phyloP scores from a whole-genome alignment of 257 asterid genomes.

The Orobanche coerulescens region DNA sequence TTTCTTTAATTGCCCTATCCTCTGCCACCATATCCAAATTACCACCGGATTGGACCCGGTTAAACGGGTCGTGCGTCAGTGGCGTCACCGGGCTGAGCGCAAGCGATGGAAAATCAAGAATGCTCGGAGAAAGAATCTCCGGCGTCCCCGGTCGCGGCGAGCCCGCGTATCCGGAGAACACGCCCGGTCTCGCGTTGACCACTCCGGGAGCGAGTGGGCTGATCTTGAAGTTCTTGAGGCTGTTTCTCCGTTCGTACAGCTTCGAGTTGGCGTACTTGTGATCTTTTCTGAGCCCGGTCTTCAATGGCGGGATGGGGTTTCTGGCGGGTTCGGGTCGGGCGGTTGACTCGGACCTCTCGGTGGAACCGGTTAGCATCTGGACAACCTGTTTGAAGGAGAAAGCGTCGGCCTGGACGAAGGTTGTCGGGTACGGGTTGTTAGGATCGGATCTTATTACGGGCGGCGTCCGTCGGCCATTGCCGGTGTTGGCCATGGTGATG shows the following conservation, averaged over 20 bases:
- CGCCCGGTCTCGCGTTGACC: conserved; percentile 28
- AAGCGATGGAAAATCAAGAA: conserved; percentile 78
- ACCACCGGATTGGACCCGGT: conserved; percentile 28
- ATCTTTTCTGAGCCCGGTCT: conserved; percentile 56
- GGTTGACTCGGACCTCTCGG: conserved; percentile 47
- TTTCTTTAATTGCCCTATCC: conserved; percentile 68
- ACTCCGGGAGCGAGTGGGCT: conserved; percentile 59
- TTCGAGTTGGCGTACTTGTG: conserved; percentile 44
- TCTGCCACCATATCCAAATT: conserved; percentile 54
- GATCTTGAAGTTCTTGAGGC: conserved; percentile 70
- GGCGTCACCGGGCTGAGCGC: conserved; percentile 94
- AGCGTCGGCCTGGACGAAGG: conserved; percentile 93
- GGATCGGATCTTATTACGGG: conserved; percentile 91
- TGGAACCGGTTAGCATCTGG: conserved; percentile 85
- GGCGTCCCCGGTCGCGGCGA: conserved; percentile 60
- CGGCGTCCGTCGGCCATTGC: no score
- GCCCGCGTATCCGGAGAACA: conserved; percentile 31
- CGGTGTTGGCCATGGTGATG: no score
- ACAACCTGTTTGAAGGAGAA: conserved; percentile 88
- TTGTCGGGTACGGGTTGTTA: conserved; percentile 81
- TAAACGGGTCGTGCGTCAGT: conserved; percentile 75
- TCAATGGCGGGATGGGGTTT: conserved; percentile 64
- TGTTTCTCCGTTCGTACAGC: conserved; percentile 79
- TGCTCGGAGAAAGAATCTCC: conserved; percentile 70
- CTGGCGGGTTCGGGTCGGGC: conserved; percentile 42